Conservation (phyloP, 495 filamentous ascomycete species). For the Penicillium malachiteum region DNA sequence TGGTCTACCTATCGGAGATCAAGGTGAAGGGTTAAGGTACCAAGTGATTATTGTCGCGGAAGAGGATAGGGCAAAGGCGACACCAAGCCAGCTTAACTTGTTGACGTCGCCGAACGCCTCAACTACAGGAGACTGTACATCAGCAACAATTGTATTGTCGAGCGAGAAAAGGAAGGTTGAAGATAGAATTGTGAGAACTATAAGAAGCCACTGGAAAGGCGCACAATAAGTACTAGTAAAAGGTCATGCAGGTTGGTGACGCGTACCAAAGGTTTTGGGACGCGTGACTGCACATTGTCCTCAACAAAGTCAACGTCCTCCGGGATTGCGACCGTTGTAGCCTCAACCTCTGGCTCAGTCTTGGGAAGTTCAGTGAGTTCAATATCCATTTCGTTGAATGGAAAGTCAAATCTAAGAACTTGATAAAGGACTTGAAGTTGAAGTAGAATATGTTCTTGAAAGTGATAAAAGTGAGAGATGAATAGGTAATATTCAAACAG, state of each 20-base stretch:
- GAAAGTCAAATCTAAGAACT: too few species aligned
- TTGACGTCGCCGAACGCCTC: conserved; percentile 48
- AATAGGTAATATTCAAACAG: too few species aligned
- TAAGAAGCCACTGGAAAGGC: conserved; percentile 22
- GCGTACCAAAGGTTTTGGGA: conserved; percentile 9
- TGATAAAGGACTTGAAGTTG: too few species aligned
- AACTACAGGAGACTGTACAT: conserved; percentile 55
- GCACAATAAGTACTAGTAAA: not conserved
- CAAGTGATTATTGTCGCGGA: conserved; percentile 45
- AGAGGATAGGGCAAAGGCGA: conserved; percentile 51
- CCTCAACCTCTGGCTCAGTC: too few species aligned
- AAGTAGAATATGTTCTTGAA: too few species aligned
- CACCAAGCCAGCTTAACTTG: conserved; percentile 57
- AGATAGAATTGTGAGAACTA: conserved; percentile 46
- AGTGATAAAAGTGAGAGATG: too few species aligned
- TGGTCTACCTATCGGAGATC: not conserved
- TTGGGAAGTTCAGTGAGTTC: too few species aligned
- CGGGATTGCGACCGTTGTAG: too few species aligned
- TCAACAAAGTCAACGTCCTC: too few species aligned
- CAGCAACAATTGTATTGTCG: conserved; percentile 63
- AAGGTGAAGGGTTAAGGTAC: conserved; percentile 10
- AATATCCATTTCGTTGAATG: too few species aligned
- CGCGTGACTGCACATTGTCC: not conserved
- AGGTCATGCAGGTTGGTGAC: not conserved
- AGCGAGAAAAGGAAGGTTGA: conserved; percentile 55